Evolutionary conservation across 2,329 filamentous ascomycete genomes (phyloP).

Genomic region (Penicillium crustosum): DNA sequence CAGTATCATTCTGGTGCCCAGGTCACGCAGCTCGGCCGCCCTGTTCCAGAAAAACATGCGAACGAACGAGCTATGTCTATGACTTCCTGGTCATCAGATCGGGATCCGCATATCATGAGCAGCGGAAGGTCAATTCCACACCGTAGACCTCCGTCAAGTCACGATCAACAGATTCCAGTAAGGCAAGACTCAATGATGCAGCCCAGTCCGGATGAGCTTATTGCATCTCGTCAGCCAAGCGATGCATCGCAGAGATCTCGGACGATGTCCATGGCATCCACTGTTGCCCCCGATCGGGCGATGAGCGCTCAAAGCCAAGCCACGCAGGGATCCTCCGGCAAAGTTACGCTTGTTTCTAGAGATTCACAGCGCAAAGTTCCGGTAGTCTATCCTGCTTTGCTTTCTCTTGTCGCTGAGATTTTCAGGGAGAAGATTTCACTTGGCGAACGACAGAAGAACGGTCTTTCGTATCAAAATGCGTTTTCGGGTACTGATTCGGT

Average conservation of each 20-base stretch:
- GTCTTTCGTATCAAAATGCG: slow-evolving; percentile 92
- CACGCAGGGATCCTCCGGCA: slow-evolving; percentile 53
- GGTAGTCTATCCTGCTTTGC: slow-evolving; percentile 86
- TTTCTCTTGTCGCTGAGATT: slow-evolving; percentile 90
- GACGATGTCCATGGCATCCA: slow-evolving; percentile 90
- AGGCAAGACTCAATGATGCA: slow-evolving; percentile 45
- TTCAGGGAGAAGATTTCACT: slow-evolving; percentile 86
- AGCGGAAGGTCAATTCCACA: slow-evolving; percentile 81
- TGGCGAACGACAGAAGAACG: slow-evolving; percentile 91
- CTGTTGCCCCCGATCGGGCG: slow-evolving; percentile 56
- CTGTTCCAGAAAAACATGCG: slow-evolving; percentile 87
- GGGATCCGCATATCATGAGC: slow-evolving; percentile 82
- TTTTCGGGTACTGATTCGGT: slow-evolving; percentile 96
- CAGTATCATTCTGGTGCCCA: slow-evolving; percentile 65
- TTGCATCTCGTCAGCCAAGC: slow-evolving; percentile 43
- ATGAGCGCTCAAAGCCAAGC: slow-evolving; percentile 57
- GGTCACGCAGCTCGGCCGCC: slow-evolving; percentile 85
- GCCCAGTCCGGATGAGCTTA: slow-evolving; percentile 41
- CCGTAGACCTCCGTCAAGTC: slow-evolving; percentile 61
- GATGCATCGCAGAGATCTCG: slow-evolving; percentile 52
- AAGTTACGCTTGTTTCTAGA: slow-evolving; percentile 56
- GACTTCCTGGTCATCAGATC: slow-evolving; percentile 76
- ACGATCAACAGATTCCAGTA: slow-evolving; percentile 32
- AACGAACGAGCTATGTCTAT: slow-evolving; percentile 97
- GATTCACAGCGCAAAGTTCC: slow-evolving; percentile 69